Evolutionary conservation across 306 rosid genomes (phyloP), one percentile per base, ranked within the genome.

Genomic region (Carpinus viminea): DNA sequence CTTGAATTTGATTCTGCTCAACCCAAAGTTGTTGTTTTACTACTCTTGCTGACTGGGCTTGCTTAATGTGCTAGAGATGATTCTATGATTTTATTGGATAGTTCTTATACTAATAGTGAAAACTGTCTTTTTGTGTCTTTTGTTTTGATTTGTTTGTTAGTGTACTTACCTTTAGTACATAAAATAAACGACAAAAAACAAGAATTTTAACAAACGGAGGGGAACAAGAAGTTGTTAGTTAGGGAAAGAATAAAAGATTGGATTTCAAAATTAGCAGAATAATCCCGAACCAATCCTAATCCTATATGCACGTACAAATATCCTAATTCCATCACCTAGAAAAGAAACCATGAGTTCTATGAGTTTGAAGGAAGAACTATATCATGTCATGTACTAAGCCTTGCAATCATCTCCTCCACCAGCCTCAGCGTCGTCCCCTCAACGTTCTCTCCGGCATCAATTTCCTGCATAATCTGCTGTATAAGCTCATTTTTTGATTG

Each of bases 361-460:
- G 28, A 21, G 15, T 9, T 65, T 4, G 56, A 24, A 47, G 71
- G 45, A 75, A 47, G 66, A 4, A 62, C 0, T 48, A 31, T 17
- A 55, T 36, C n/a, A 71, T 36, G 12, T 80, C 74, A 84, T 75
- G 80, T 76, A 74, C 85, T 80, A 73, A 93, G 91, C 83, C 88
- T 93, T 28, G 97, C 92, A 76, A 93, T 89, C 94, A 90, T 92
- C 78, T 92, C 90, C 82, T 90, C 95, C 18, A 92, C 92, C 84
- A 88, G 70, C 72, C 86, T 87, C 69, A 85, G 77, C 13, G 88
- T 86, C 48, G 85, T 73, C 48, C 83, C 94, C 34, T 73, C 85
- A 48, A 89, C 84, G 69, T 72, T 55, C 69, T 87, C 93, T 73
- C 86, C 97, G 7, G 88, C 87, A 70, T 93, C 98, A 62, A 93